Base-by-base conservation (phyloP, 2,329 filamentous ascomycete genomes). In the Ampelomyces quisqualis region DNA sequence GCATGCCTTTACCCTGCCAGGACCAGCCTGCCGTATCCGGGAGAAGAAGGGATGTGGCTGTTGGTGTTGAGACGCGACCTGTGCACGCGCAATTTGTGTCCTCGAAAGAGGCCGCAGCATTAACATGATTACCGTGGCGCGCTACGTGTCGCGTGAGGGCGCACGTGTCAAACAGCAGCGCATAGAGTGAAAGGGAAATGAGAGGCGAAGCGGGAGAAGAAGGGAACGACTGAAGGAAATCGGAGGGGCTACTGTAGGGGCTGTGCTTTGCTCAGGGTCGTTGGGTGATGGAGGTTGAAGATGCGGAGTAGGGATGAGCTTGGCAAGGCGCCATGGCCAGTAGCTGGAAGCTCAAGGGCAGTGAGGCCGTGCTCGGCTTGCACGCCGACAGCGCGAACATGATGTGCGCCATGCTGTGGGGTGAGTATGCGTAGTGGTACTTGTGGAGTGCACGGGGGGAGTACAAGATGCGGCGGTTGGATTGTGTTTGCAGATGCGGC, bases 111-210 rank as follows among this genome's bases (percentile, higher is more conserved):
- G 50, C 40, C 55, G 58, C 41, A 58, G 58, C 53, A 64, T 60
- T 51, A 60, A 49, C 61, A 65, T 64, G 53, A 57, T 62, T 44
- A 40, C 41, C n/a, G 26, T 28, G 7, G 26, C n/a, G n/a, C n/a
- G n/a, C n/a, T n/a, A 36, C 22, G 45, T 53, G 56, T 58, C 51
- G 58, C 53, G 58, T 51, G 51, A 49, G 43, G 30, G 24, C 30
- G 46, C 52, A 46, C 50, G 53, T 53, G 42, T 51, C 49, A 40
- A 41, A 29, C 38, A 34, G 38, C 43, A 47, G 33, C 41, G 40
- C 33, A 42, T 39, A 39, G 38, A 40, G 41, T 18, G 14, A 47
- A 54, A 51, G 28, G 22, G 44, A 45, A 43, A 50, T 13, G 46
- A 58, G 28, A 23, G 48, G 47, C 46, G 31, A 47, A 45, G 19